Evolutionary conservation across 2,329 filamentous ascomycete species (phyloP).

Genomic region (Talaromyces sp.): DNA sequence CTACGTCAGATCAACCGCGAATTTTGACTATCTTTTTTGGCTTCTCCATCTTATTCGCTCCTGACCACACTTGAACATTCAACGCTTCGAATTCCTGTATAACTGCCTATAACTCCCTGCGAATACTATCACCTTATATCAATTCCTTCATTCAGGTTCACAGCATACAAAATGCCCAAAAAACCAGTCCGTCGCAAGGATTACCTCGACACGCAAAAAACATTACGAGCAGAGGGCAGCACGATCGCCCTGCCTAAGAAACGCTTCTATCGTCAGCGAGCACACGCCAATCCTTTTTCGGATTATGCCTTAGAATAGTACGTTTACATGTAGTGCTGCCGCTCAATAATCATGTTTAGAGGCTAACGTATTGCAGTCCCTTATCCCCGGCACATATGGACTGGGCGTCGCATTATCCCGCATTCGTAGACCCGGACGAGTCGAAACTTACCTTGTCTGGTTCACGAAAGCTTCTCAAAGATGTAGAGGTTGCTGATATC

Average conservation of each 20-base stretch:
- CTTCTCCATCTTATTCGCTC: background rate
- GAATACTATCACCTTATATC: background rate
- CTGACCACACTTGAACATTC: background rate
- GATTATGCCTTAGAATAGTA: slow-evolving; percentile 90
- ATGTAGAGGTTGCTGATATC: slow-evolving; percentile 92
- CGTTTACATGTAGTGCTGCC: slow-evolving; percentile 32
- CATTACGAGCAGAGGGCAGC: slow-evolving; percentile 28
- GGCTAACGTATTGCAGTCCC: slow-evolving; percentile 59
- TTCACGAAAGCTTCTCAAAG: slow-evolving; percentile 54
- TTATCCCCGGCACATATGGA: slow-evolving; percentile 79
- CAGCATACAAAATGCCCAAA: slow-evolving; percentile 44
- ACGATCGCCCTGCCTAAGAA: slow-evolving; percentile 75
- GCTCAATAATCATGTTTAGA: background rate
- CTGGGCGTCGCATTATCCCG: slow-evolving; percentile 82
- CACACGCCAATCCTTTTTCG: slow-evolving; percentile 97
- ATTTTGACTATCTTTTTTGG: slow-evolving; percentile 1
- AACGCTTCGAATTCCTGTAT: background rate
- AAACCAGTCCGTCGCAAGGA: slow-evolving; percentile 52
- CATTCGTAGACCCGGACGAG: slow-evolving; percentile 55
- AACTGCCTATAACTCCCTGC: background rate
- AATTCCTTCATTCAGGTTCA: background rate
- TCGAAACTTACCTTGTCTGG: slow-evolving; percentile 34
- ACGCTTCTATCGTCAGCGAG: slow-evolving; percentile 92
- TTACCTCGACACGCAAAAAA: slow-evolving; percentile 56
- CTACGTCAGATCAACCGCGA: slow-evolving; percentile 16